Evolutionary conservation across 1,284 basidiomycete genomes (phyloP), one percentile per base, ranked within the genome.

Genomic region (Volvariella volvacea): DNA sequence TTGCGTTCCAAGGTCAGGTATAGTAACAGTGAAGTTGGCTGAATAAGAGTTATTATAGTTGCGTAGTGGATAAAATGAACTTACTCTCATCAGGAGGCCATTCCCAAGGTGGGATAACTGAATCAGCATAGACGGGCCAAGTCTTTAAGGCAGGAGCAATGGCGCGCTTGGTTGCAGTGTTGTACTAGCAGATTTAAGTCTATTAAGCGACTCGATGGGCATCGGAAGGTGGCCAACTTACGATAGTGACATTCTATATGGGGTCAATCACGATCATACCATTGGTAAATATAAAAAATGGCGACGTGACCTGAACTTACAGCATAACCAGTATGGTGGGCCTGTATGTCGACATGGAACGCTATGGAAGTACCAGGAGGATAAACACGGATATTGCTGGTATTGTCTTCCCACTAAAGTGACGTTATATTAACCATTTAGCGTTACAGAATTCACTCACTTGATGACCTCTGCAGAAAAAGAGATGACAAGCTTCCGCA

Each of bases 121-220:
- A 52, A 45, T 66, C 59, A 8, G 63, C 55, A 46, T 66, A 66
- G 7, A 65, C 60, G 1, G 60, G 58, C 65, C 65, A 67, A 32
- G 46, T 48, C 43, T 63, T 56, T 14, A 66, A 49, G 2, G 61
- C 60, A 15, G 43, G 12, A 4, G 61, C 65, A 37, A 68, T 63
- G 10, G 52, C 45, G 10, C 42, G 55, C 39, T 64, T 57, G 6
- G 57, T 52, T 1, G 49, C 52, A 8, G 65, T 56, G 47, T 67
- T 55, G 17, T 65, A 56, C n/a, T n/a, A 12, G 12, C 6, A 32
- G 17, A 16, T 21, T 8, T 14, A 17, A n/a, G n/a, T n/a, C n/a
- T n/a, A n/a, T n/a, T n/a, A n/a, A n/a, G n/a, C n/a, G n/a, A n/a
- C n/a, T n/a, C n/a, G n/a, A n/a, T n/a, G n/a, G n/a, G n/a, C n/a